A percentile compares a stretch with the other conserved stretches of the same genome.
Evolutionary conservation across 805 yeast genomes (phyloP).

Genomic region (Metschnikowia lunata): DNA sequence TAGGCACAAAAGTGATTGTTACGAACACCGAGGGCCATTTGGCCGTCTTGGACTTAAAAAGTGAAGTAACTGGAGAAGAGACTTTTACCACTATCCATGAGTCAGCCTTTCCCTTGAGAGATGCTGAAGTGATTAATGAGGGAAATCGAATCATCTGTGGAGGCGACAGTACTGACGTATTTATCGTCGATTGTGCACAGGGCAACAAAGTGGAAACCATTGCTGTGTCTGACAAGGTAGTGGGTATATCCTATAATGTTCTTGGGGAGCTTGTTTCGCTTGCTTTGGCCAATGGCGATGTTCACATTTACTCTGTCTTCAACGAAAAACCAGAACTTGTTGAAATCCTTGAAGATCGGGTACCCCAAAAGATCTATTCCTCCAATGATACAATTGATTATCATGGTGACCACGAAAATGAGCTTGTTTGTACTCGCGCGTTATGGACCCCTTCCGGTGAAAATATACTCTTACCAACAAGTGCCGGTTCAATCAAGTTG

Average conservation of each 20-base stretch:
- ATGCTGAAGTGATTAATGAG: conserved; percentile 53
- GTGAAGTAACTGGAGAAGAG: conserved; percentile 19
- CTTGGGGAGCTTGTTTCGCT: conserved; percentile 54
- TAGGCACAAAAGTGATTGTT: conserved; percentile 23
- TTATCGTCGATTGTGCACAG: conserved; percentile 39
- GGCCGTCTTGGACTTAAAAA: conserved; percentile 5
- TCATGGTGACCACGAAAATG: conserved; percentile 40
- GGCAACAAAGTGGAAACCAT: conserved; percentile 29
- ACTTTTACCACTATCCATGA: conserved; percentile 41
- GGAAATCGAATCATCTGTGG: conserved; percentile 57
- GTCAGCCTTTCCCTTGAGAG: conserved; percentile 46
- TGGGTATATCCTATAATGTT: conserved; percentile 52
- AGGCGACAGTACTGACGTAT: conserved; percentile 62
- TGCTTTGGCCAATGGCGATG: conserved; percentile 55
- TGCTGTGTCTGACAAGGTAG: conserved; percentile 50
- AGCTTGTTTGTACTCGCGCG: conserved; percentile 47
- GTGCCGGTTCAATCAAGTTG: conserved; percentile 43
- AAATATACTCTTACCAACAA: conserved; percentile 62
- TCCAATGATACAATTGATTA: conserved; percentile 35
- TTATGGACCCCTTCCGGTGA: conserved; percentile 73
- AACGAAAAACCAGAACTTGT: conserved; percentile 52
- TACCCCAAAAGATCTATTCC: conserved; percentile 35
- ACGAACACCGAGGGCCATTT: conserved; percentile 43
- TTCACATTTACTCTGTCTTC: conserved; percentile 51
- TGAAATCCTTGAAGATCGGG: conserved; percentile 38